These are phyloP conservation scores for Quercus engelmannii DNA, from an alignment of 306 rosid genomes.

Conservation along the genomic window DNA sequence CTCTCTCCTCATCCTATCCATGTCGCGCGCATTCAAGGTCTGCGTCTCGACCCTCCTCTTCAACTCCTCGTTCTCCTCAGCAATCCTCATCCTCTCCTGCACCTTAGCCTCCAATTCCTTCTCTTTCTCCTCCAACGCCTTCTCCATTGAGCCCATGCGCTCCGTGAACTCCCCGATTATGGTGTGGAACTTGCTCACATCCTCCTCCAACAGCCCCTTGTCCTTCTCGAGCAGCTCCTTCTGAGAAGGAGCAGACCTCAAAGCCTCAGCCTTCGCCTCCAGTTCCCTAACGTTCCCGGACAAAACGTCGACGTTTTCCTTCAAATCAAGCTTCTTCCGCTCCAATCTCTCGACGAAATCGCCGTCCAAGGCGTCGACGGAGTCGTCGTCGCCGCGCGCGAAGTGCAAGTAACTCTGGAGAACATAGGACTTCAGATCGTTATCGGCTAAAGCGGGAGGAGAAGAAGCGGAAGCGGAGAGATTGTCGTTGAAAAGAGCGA, in stretches of 20 bases:
- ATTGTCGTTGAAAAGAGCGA: slow-evolving; percentile 39
- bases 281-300: slow-evolving; percentile 17
- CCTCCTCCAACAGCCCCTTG: slow-evolving; percentile 54
- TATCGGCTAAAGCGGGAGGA: slow-evolving; percentile 16
- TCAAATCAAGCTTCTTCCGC: slow-evolving; percentile 33
- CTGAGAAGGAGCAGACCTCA: slow-evolving; percentile 44
- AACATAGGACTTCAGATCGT: slow-evolving; percentile 41
- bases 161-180: slow-evolving; percentile 45
- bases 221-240: slow-evolving; percentile 67
- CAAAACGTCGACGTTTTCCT: slow-evolving; percentile 26
- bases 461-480: slow-evolving; percentile 18
- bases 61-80: slow-evolving; percentile 67
- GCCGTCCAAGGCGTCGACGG: slow-evolving; percentile 46
- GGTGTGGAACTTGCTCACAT: slow-evolving; percentile 64
- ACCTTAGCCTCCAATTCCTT: slow-evolving; percentile 57
- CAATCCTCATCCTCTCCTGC: slow-evolving; percentile 41
- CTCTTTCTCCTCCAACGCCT: slow-evolving; percentile 53
- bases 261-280: slow-evolving; percentile 35
- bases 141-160: slow-evolving; percentile 40
- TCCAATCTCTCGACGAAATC: slow-evolving; percentile 40
- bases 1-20: slow-evolving; percentile 91
- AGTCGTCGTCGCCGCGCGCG: slow-evolving; percentile 62
- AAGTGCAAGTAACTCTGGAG: slow-evolving; percentile 47
- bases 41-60: slow-evolving; percentile 66
- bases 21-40: slow-evolving; percentile 65